Base-by-base conservation (phyloP, 2,329 filamentous ascomycete genomes). In the Claviceps africana region DNA sequence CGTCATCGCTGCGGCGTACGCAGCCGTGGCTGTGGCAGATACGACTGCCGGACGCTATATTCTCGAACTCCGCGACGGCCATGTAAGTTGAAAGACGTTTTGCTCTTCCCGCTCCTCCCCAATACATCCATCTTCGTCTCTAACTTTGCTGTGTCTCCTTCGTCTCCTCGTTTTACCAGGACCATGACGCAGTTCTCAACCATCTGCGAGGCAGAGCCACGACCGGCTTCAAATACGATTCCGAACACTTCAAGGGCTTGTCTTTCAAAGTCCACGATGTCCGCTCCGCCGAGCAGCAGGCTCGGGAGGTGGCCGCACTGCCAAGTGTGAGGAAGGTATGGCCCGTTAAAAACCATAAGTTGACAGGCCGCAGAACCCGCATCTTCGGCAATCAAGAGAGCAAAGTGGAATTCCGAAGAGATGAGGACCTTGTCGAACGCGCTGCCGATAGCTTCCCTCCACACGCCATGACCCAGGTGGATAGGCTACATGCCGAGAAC, bases 391-490 rank as follows among this genome's bases (percentile, higher is more conserved):
- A 58, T 10, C 58, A 63, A 47, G 54, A 61, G 22, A 57, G 55
- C 19, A 62, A 57, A 43, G 55, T 25, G 9, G 17, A n/a, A n/a
- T n/a, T n/a, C n/a, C n/a, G n/a, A n/a, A n/a, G n/a, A n/a, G n/a
- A n/a, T n/a, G n/a, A n/a, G n/a, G n/a, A n/a, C n/a, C n/a, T n/a
- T n/a, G n/a, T n/a, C n/a, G n/a, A n/a, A 17, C 11, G 33, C 44
- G 15, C 51, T 19, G 50, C 39, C 1, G 70, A 73, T 54, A 21
- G 62, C 0, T 75, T 73, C 54, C 64, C 68, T 10, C 69, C 75
- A 1, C 77, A 80, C 49, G 58, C 74, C 53, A 77, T 78, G 74
- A 78, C 75, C 2, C 76, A 79, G 62, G 71, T 80, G 21, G 72
- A 77, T 60, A 72, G 73, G 67, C 64, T 80, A 33, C 69, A 67